phyloP scores from a whole-genome alignment of 441 rosid genomes.

The Aleurites moluccanus region DNA sequence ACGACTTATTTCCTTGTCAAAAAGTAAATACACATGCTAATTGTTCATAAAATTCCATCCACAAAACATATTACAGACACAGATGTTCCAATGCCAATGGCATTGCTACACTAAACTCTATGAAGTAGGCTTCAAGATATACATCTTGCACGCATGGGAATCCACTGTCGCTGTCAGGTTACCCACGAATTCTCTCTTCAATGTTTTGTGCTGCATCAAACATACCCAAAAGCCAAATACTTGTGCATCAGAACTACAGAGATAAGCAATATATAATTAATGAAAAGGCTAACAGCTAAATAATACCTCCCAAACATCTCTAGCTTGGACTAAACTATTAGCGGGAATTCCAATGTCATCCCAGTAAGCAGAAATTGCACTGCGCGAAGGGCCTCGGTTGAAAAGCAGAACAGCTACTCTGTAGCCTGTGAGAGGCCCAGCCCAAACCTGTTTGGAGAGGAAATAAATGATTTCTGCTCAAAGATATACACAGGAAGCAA shows the following conservation, averaged over 20 bases:
- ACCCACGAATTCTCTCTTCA: slow-evolving; percentile 36
- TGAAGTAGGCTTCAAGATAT: slow-evolving; percentile 59
- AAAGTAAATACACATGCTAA: too few species aligned
- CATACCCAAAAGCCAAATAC: slow-evolving; percentile 14
- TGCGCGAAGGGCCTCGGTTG: slow-evolving; percentile 55
- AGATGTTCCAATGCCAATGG: neutral
- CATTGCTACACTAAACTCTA: neutral
- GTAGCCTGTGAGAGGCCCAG: slow-evolving; percentile 44
- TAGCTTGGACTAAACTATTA: slow-evolving; percentile 39
- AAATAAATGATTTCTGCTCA: neutral
- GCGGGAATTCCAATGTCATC: slow-evolving; percentile 57
- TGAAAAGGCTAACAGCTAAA: neutral
- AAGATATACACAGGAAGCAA: neutral
- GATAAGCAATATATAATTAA: neutral
- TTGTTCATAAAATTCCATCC: too few species aligned
- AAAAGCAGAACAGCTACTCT: slow-evolving; percentile 46
- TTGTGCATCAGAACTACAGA: neutral
- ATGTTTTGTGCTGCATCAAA: slow-evolving; percentile 35
- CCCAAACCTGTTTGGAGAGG: slow-evolving; percentile 46
- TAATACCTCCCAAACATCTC: slow-evolving; percentile 63
- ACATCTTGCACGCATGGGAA: slow-evolving; percentile 81
- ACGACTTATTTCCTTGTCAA: too few species aligned
- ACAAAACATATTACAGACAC: neutral
- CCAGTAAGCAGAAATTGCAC: slow-evolving; percentile 61
- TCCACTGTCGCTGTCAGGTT: slow-evolving; percentile 53